A percentile compares a stretch with the other conserved stretches of the same genome.
phyloP scores from a whole-genome alignment of 257 asterid species.

The Solanum boliviense region DNA sequence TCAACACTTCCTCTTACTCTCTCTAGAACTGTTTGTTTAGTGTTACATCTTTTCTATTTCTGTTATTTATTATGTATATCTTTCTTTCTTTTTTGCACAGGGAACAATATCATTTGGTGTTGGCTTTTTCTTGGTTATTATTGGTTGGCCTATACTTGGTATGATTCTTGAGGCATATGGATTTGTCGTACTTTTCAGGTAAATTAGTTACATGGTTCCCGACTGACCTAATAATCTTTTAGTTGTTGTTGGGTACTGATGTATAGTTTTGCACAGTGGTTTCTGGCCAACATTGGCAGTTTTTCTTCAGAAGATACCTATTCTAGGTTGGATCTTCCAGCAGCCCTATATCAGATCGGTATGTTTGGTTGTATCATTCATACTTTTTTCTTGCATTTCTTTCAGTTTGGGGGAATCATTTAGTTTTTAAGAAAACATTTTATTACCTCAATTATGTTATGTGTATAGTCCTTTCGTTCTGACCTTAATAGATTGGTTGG shows the following conservation, averaged over 20 bases:
- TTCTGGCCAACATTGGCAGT: conserved; percentile 97
- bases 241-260: conserved; percentile 2
- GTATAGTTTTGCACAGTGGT: conserved; percentile 53
- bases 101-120: conserved; percentile 69
- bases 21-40: not conserved
- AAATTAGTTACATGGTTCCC: not conserved
- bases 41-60: not conserved
- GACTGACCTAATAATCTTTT: not conserved
- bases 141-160: conserved; percentile 92
- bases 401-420: not conserved
- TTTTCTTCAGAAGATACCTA: conserved; percentile 84
- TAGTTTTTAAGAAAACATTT: not conserved
- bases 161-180: conserved; percentile 97
- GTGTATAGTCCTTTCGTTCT: not conserved
- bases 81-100: conserved; percentile 21
- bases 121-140: conserved; percentile 79
- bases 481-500: not conserved
- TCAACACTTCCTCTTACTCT: not conserved
- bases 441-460: not conserved
- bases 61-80: not conserved
- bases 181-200: conserved; percentile 92
- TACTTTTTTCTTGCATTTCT: not conserved
- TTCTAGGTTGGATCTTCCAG: conserved; percentile 88
- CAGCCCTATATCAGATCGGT: conserved; percentile 91
- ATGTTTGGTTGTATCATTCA: conserved; percentile 10